phyloP scores from a whole-genome alignment of 352 stramenopile species.

The Globisporangium middletonii region DNA sequence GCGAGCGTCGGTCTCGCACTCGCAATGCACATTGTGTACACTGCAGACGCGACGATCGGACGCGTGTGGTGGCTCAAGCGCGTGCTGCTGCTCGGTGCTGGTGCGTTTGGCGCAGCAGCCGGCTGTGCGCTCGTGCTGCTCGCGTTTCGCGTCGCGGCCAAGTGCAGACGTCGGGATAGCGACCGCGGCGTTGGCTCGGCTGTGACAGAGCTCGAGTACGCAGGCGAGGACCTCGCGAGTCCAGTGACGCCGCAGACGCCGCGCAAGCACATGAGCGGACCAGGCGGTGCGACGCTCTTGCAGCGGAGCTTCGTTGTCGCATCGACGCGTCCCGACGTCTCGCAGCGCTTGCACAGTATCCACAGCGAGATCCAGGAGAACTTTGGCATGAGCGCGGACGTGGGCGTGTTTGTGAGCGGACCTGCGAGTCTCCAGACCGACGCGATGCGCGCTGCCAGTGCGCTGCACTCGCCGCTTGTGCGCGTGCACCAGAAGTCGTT shows the following conservation, averaged over 20 bases:
- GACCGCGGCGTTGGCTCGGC: constrained; percentile 19
- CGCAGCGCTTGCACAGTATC: constrained; percentile 20
- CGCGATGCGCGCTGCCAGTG: constrained; percentile 19
- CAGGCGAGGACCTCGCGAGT: constrained; percentile 23
- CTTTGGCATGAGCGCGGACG: constrained; percentile 33
- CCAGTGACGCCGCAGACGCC: constrained; percentile 31
- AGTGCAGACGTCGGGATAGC: constrained; percentile 9
- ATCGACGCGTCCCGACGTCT: constrained; percentile 34
- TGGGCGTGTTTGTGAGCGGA: constrained; percentile 41
- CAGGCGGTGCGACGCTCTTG: neutral
- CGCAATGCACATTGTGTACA: constrained; percentile 26
- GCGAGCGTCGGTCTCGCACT: constrained; percentile 21
- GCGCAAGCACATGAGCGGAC: constrained; percentile 17
- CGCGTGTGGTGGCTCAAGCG: constrained; percentile 35
- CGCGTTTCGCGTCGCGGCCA: constrained; percentile 6
- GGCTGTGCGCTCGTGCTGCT: constrained; percentile 22
- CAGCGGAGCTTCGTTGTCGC: constrained; percentile 29
- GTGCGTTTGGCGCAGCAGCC: constrained; percentile 19
- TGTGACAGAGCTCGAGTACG: constrained; percentile 38
- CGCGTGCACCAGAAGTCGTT: constrained; percentile 45
- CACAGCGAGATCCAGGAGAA: constrained; percentile 47
- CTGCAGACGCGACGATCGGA: constrained; percentile 10
- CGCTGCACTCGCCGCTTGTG: constrained; percentile 28
- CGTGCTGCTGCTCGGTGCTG: constrained; percentile 22
- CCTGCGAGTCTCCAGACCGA: constrained; percentile 31